Evolutionary conservation across 306 rosid genomes (phyloP), one percentile per base, ranked within the genome.

Genomic region (Alnus rubra): DNA sequence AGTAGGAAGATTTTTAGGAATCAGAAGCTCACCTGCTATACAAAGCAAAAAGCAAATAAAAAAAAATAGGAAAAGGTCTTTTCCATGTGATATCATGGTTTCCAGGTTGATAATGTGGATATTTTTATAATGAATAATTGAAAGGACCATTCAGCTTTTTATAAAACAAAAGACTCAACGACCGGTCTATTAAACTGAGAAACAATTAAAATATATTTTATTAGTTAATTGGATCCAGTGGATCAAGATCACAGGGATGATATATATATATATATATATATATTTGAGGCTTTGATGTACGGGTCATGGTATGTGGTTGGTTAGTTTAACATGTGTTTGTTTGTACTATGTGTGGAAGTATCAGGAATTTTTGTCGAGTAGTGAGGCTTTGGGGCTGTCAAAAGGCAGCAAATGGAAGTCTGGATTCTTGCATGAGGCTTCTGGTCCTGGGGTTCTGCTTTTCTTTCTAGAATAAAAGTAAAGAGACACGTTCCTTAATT

Each of bases 31-130:
- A 51, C 75, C 72, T 58, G 78, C 70, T 79, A 42, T 3, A 7
- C 64, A n/a, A 13, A 63, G 49, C 42, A n/a, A 54, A 69, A 69
- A 4, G 11, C 59, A 50, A 1, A 73, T n/a, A 80, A 80, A 75
- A 19, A 19, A 12, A 72, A 74, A 48, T 23, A 23, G 53, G 15
- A 12, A 47, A 70, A 73, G 44, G 14, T 49, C 51, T 76, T 73
- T 78, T 63, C 44, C 86, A 81, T 87, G 87, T 88, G 89, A 78
- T 71, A 72, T 74, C 82, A 62, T 82, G 88, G 78, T 62, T 82
- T 88, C 80, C 81, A 76, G 80, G 74, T 74, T 77, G 74, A 74
- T 75, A 67, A 76, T 74, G 76, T 75, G 53, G n/a, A 71, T 71
- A 56, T 50, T 75, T 52, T 87, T 23, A 23, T 23, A 23, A 54